These are phyloP conservation scores for Boletus rubropictus DNA, from an alignment of 768 basidiomycete genomes.

Conservation along the genomic window DNA sequence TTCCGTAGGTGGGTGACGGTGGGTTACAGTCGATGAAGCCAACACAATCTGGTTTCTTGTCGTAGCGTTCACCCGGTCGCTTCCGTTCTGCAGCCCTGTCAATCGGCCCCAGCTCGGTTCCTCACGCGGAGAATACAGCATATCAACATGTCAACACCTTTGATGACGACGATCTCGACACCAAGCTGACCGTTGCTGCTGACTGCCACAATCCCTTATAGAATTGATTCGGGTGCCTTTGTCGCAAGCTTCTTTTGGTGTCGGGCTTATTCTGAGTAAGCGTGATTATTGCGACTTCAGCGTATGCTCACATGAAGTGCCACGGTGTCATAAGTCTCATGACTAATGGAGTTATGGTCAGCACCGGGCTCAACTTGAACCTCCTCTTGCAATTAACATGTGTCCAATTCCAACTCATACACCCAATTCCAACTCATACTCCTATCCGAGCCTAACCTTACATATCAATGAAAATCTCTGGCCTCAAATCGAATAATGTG, in stretches of 20 bases:
- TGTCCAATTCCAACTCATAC: not conserved
- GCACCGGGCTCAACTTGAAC: not conserved
- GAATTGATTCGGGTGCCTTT: conserved; percentile 13
- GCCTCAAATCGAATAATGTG: not conserved
- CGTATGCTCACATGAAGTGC: too few relatives aligned
- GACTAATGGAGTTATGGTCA: not conserved
- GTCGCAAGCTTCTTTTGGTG: conserved; percentile 2
- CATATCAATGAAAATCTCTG: not conserved
- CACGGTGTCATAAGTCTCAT: too few relatives aligned
- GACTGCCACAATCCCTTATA: not conserved
- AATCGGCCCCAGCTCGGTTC: not conserved
- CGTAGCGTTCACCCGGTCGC: not conserved
- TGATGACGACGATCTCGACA: conserved; percentile 4
- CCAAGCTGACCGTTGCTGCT: not conserved
- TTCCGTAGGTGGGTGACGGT: not conserved
- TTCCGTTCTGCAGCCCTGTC: not conserved
- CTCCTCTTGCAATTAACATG: not conserved
- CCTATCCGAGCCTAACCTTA: not conserved
- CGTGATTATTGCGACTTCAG: too few relatives aligned
- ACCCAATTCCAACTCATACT: not conserved
- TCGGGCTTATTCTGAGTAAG: too few relatives aligned
- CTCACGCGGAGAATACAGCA: not conserved
- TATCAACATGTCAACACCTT: not conserved
- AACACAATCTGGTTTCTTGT: not conserved
- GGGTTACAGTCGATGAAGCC: not conserved